These are phyloP conservation scores for Ceratocystis smalleyi DNA, from an alignment of 2,329 filamentous ascomycete species.

Conservation along the genomic window DNA sequence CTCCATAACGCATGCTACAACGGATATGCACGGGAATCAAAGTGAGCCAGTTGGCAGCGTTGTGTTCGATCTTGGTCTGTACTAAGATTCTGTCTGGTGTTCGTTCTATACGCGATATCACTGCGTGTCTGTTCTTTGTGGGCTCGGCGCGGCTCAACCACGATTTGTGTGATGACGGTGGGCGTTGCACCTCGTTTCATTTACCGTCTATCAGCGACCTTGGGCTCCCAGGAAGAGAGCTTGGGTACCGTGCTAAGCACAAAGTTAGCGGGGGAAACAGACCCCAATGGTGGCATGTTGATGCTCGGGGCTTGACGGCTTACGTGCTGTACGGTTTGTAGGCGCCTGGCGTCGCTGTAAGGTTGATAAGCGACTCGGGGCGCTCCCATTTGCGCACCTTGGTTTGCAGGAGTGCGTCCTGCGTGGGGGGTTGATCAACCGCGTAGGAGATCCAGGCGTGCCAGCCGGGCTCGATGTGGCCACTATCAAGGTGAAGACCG, in stretches of 20 bases:
- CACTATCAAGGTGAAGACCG: slow-evolving; percentile 20
- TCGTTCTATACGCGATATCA: slow-evolving; percentile 1
- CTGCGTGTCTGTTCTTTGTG: slow-evolving; percentile 10
- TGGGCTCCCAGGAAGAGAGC: slow-evolving; percentile 37
- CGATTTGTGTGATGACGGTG: not conserved
- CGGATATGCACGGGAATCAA: not conserved
- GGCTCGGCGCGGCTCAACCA: not conserved
- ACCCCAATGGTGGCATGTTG: too few relatives aligned
- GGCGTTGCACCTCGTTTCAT: not conserved
- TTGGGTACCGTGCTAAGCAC: slow-evolving; percentile 36
- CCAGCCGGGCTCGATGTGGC: slow-evolving; percentile 90
- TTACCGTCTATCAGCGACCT: slow-evolving; percentile 20
- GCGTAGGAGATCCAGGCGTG: slow-evolving; percentile 94
- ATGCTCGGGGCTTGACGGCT: slow-evolving; percentile 27
- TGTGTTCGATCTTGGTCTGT: not conserved
- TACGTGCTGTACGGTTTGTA: slow-evolving; percentile 95
- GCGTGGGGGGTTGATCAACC: slow-evolving; percentile 69
- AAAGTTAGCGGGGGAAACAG: not conserved
- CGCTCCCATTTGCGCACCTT: slow-evolving; percentile 62
- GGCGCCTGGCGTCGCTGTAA: slow-evolving; percentile 59
- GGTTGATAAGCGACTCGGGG: slow-evolving; percentile 53
- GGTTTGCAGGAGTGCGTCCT: slow-evolving; percentile 57
- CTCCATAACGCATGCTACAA: not conserved
- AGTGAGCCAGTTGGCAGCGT: too few relatives aligned
- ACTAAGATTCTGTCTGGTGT: not conserved